These are phyloP conservation scores for Leccinellum albellum DNA, from an alignment of 768 basidiomycete genomes.

Conservation along the genomic window DNA sequence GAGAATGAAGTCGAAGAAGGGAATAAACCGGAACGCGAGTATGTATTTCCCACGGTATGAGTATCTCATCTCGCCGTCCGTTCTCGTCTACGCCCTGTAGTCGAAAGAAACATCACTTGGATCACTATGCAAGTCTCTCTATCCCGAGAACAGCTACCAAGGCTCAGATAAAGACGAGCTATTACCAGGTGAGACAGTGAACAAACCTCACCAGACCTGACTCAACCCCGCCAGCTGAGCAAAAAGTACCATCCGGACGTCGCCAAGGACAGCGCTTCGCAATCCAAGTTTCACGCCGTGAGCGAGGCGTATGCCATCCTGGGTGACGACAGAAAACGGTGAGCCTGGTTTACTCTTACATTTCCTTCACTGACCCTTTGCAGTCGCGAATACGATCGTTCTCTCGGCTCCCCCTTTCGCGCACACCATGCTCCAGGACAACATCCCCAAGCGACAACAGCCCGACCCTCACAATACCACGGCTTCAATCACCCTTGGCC, in stretches of 20 bases:
- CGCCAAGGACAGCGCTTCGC: slow-evolving; percentile 35
- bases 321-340: slow-evolving; percentile 45
- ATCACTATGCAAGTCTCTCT: slow-evolving; percentile 29
- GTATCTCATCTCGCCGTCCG: not conserved
- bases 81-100: slow-evolving; percentile 21
- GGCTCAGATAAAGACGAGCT: slow-evolving; percentile 34
- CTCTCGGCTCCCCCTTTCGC: slow-evolving; percentile 10
- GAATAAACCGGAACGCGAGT: slow-evolving; percentile 23
- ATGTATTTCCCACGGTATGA: slow-evolving; percentile 23
- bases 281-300: slow-evolving; percentile 40
- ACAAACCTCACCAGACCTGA: not conserved
- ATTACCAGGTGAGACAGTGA: slow-evolving; percentile 24
- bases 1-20: not conserved
- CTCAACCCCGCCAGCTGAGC: slow-evolving; percentile 36
- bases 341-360: not conserved
- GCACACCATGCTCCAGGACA: slow-evolving; percentile 6
- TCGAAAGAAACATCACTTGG: slow-evolving; percentile 16
- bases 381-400: slow-evolving; percentile 33
- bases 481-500: slow-evolving; percentile 28
- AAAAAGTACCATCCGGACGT: slow-evolving; percentile 47
- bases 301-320: slow-evolving; percentile 47
- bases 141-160: slow-evolving; percentile 28
- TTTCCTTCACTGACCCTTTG: not conserved
- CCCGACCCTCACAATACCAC: slow-evolving; percentile 22
- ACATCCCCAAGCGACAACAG: slow-evolving; percentile 31